Evolutionary conservation across 1,139 yeast genomes (phyloP), one percentile per base, ranked within the genome.

Genomic region (Lodderomyces orthopsilosis): DNA sequence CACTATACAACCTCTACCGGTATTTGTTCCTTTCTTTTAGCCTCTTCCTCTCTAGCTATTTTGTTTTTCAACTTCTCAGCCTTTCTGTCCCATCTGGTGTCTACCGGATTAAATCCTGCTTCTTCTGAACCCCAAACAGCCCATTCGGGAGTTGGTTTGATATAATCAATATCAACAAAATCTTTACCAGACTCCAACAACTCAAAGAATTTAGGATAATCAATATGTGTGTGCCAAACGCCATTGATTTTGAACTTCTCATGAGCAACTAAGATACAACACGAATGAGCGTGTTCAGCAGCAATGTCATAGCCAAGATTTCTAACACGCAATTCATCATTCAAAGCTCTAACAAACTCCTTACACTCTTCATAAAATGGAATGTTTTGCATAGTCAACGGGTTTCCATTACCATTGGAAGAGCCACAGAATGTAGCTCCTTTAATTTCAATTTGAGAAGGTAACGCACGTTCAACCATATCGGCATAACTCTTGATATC

Each of bases 351-450:
- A 3, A 89, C 96, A 61, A 90, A 90, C 6, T 63, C 67, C 55
- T 82, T 83, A 58, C 96, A 91, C 61, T 90, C 98, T 51, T 88
- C 95, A 59, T 90, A 90, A 58, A 87, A 90, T 38, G 98, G 98
- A 44, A 90, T 91, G 58, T 90, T 90, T 61, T 89, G 93, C 97
- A 90, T 90, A 3, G 97, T 89, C 52, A 90, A 73, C 39, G 96
- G 93, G 58, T 89, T 89, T 38, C 93, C 91, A 59, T 88, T 85
- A 42, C 85, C 87, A 48, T 68, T 70, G 15, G 88, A 81, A 0
- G 94, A 83, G 1, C 96, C 96, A 66, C 96, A 89, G 66, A 86
- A 90, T 0, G 96, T 90, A 10, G 95, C 96, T 44, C 97, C 97
- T 65, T 90, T 90, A 47, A 90, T 85, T 64, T 90, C 98, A 49